Evolutionary conservation across 176 grass and related monocot species (phyloP).

Genomic region (Eleusine indica): DNA sequence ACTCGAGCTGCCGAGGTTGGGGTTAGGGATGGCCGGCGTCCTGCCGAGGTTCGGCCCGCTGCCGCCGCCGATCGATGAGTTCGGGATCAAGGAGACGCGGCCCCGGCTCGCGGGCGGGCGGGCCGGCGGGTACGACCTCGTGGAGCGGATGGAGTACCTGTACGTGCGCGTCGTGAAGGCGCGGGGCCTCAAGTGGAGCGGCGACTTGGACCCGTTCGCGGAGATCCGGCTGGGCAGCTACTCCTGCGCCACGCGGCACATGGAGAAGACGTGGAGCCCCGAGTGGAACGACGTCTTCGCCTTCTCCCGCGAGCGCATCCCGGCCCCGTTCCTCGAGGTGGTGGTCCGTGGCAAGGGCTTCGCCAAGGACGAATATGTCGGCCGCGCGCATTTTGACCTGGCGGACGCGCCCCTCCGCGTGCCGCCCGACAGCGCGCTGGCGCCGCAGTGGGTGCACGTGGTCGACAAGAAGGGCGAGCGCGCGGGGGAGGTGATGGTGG

Average conservation of each 20-base stretch:
- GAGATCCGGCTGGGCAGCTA: slow-evolving; percentile 53
- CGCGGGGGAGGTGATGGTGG: slow-evolving; percentile 62
- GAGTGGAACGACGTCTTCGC: slow-evolving; percentile 80
- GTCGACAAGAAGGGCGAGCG: slow-evolving; percentile 39
- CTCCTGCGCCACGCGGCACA: slow-evolving; percentile 54
- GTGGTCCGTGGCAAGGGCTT: slow-evolving; percentile 44
- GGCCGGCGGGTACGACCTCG: slow-evolving; percentile 65
- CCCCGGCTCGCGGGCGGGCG: slow-evolving; percentile 43
- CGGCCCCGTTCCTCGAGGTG: slow-evolving; percentile 47
- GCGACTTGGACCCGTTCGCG: slow-evolving; percentile 45
- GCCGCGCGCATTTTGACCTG: slow-evolving; percentile 48
- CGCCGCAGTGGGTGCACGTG: slow-evolving; percentile 68
- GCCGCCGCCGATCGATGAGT: slow-evolving; percentile 39
- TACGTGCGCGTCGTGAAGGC: slow-evolving; percentile 83
- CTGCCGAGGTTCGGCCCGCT: slow-evolving; percentile 44
- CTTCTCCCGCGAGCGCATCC: slow-evolving; percentile 58
- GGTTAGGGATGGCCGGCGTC: slow-evolving; percentile 39
- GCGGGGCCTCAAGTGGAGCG: slow-evolving; percentile 46
- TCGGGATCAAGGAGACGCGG: slow-evolving; percentile 58
- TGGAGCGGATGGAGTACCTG: slow-evolving; percentile 82
- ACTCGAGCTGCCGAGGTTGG: neutral
- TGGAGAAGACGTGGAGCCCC: slow-evolving; percentile 57
- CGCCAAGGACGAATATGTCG: slow-evolving; percentile 55
- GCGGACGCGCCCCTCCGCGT: slow-evolving; percentile 43
- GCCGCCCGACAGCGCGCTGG: slow-evolving; percentile 53